Conservation (phyloP, 345 rosid genomes). For the Triadica sebifera region DNA sequence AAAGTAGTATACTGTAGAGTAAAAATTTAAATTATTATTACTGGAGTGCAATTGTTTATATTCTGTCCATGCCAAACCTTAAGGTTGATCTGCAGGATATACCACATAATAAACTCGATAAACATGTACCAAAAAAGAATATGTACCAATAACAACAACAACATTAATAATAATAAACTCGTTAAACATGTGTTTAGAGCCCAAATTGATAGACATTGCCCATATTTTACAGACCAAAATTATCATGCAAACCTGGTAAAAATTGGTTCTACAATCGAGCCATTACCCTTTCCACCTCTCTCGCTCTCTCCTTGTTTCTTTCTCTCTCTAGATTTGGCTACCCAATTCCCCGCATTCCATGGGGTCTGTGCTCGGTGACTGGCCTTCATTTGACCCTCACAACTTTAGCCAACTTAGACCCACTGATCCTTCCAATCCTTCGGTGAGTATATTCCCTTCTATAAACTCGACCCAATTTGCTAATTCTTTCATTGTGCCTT, state of each 20-base stretch:
- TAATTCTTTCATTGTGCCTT: background rate
- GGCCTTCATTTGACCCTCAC: constrained; percentile 83
- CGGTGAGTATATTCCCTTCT: constrained; percentile 40
- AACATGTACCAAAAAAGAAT: too few species aligned
- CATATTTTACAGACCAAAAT: background rate
- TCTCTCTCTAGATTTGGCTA: constrained; percentile 15
- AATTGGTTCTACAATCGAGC: constrained; percentile 9
- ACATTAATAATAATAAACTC: too few species aligned
- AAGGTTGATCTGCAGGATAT: too few species aligned
- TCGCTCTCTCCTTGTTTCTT: background rate
- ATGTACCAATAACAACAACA: too few species aligned
- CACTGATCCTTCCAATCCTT: constrained; percentile 76
- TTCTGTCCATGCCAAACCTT: too few species aligned
- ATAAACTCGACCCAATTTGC: background rate
- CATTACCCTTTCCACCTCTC: background rate
- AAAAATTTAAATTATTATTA: too few species aligned
- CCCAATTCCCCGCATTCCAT: constrained; percentile 38
- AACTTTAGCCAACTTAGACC: constrained; percentile 88
- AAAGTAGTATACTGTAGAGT: too few species aligned
- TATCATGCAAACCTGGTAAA: background rate
- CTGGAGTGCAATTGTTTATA: too few species aligned
- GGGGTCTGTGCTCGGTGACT: constrained; percentile 74
- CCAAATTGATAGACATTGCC: background rate
- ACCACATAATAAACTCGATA: too few species aligned
- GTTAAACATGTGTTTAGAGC: background rate